Conservation (phyloP, 345 rosid species). For the Excoecaria agallocha region DNA sequence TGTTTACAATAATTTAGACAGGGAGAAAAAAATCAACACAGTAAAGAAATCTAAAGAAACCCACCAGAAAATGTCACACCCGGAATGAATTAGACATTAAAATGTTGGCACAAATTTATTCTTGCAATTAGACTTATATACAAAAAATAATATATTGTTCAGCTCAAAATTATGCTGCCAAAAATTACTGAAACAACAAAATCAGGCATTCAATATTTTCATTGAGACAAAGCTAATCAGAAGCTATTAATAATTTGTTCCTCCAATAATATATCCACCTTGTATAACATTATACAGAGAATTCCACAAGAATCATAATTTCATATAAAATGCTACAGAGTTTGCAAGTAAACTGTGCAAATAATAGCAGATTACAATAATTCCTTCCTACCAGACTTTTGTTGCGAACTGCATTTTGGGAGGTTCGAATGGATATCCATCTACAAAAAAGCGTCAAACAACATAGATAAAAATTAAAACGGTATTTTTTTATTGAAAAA, state of each 20-base stretch:
- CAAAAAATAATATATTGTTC: background rate
- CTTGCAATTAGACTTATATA: background rate
- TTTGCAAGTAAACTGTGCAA: slow-evolving; percentile 11
- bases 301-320: background rate
- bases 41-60: background rate
- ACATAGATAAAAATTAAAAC: slow-evolving; percentile 2
- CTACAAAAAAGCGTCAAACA: slow-evolving; percentile 49
- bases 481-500: background rate
- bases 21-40: background rate
- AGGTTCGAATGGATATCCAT: slow-evolving; percentile 99
- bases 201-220: background rate
- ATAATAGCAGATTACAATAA: slow-evolving; percentile 13
- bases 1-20: background rate
- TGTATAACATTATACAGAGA: background rate
- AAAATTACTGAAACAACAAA: background rate
- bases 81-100: background rate
- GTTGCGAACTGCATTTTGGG: slow-evolving; percentile 97
- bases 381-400: slow-evolving; percentile 83
- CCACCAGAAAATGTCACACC: background rate
- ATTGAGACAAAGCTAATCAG: background rate
- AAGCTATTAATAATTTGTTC: background rate
- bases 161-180: background rate
- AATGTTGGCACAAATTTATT: background rate
- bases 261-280: background rate
- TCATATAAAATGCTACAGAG: background rate